phyloP scores from a whole-genome alignment of 495 filamentous ascomycete species.

The Talaromyces borbonicus region DNA sequence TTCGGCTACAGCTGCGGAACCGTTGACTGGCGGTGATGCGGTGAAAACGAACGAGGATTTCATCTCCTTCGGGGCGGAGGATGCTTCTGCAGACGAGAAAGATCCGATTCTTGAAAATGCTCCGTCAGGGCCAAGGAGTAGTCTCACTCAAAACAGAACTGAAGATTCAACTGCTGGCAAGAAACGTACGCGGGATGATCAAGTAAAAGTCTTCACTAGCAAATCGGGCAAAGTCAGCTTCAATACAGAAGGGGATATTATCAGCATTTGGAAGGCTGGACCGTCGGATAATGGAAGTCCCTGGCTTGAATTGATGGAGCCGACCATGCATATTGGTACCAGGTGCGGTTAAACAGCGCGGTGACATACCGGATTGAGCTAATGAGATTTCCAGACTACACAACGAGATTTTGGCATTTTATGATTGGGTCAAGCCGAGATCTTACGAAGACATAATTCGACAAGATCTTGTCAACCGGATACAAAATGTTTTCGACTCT shows the following conservation, averaged over 20 bases:
- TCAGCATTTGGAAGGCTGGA: conserved; percentile 46
- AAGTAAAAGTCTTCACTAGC: conserved; percentile 43
- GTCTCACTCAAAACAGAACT: conserved; percentile 21
- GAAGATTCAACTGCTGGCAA: conserved; percentile 33
- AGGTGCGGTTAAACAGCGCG: too few relatives aligned
- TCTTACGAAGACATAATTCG: conserved; percentile 68
- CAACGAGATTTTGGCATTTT: conserved; percentile 81
- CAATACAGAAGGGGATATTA: conserved; percentile 36
- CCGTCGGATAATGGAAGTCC: conserved; percentile 43
- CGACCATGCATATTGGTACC: conserved; percentile 22
- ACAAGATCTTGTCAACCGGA: conserved; percentile 55
- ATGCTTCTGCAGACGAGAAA: conserved; percentile 25
- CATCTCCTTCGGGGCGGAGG: conserved; percentile 65
- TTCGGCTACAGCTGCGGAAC: conserved; percentile 21
- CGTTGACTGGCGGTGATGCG: conserved; percentile 34
- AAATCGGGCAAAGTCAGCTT: conserved; percentile 36
- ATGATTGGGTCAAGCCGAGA: conserved; percentile 68
- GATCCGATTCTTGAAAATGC: conserved; percentile 25
- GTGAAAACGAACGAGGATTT: conserved; percentile 64
- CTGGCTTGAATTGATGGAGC: conserved; percentile 39
- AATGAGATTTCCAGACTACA: conserved; percentile 47
- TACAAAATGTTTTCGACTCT: conserved; percentile 37
- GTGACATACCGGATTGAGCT: too few relatives aligned
- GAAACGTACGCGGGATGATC: conserved; percentile 64
- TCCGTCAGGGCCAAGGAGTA: conserved; percentile 25